Evolutionary conservation across 768 basidiomycete genomes (phyloP), one percentile per base, ranked within the genome.

Genomic region (Baorangia bicolor): DNA sequence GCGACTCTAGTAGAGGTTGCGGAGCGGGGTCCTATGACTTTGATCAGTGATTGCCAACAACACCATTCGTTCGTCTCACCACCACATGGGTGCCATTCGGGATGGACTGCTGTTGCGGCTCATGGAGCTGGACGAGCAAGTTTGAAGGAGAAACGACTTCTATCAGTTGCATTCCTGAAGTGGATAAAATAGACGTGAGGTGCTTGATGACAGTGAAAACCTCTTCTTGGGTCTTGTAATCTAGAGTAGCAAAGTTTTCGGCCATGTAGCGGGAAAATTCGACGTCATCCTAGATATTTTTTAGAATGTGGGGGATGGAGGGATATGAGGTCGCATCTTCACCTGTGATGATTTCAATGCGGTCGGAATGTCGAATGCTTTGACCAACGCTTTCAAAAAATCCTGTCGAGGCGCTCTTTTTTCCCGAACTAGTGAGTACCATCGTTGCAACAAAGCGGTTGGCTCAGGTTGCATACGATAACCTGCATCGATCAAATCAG

Each of bases 151-250:
- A 88, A 21, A 90, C 69, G 20, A 78, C 73, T 63, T 90, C 93
- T 52, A 92, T 78, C n/a, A 91, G 72, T 63, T 90, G 91, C 79
- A 86, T 87, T 51, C 90, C 96, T 11, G 83, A 81, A 2, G 86
- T 89, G 2, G 88, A 94, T 43, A 92, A 78, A 23, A 88, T 79
- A 18, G 81, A 74, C 10, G 91, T 93, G 53, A 95, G 78, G 51
- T 82, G 80, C 56, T 88, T 90, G 66, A 97, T 83, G 23, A 98
- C 86, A 5, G 89, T 86, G 49, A 98, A 75, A 5, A 88, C 86
- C 73, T 98, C 97, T 71, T 99, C 97, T 63, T 90, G 87, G 0
- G 92, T 92, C 75, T 94, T 98, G 78, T 95, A 98, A 33, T 98
- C 94, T 57, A 99, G 84, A 1, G 88, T 77, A 1, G 94, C 81